Base-by-base conservation (phyloP, 345 rosid genomes). In the Gossypium mustelinum region DNA sequence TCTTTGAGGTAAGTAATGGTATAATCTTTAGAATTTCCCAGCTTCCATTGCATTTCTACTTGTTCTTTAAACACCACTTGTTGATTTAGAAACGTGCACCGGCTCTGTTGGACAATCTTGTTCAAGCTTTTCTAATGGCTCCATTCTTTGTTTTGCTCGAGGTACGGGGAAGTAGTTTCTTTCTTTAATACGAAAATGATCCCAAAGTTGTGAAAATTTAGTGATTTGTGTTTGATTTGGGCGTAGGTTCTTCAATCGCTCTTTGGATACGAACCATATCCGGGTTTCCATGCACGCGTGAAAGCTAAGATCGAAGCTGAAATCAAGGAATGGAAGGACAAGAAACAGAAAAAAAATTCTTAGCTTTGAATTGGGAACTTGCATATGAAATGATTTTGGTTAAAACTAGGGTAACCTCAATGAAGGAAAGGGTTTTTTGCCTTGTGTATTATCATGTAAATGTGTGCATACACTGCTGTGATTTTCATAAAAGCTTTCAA, bases 61-160 rank as follows among this genome's bases (percentile, higher is more conserved):
- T 10, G 1, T 60, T 66, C 10, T 24, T 61, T 54, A 16, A 27
- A 9, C 41, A 68, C 59, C 22, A 50, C 7, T 25, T 1, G 3
- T 18, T 39, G 29, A 51, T 29, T 56, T 64, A 94, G 98, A 89
- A 85, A 84, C 92, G 98, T 11, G 93, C 97, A 54, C 97, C 97
- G 0, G 97, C 97, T 20, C 84, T 94, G 63, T 64, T 92, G 73
- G 97, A 92, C 83, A 91, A 92, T 80, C 81, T 94, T 72, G 52
- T 68, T n/a, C 97, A 89, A 76, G 97, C 98, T 50, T 76, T 94
- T 73, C 76, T 91, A 18, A 91, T 85, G 89, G 97, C 98, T 77
- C 98, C 98, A 29, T 92, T 89, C 85, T 92, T 91, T n/a, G 98
- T 92, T 13, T 73, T 92, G 75, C 95, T 94, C 0, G 97, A 94